Percentiles rank a stretch among this genome's conserved stretches.
phyloP scores from a whole-genome alignment of 139 green algal genomes.

The Chlamydomonas asymmetrica region DNA sequence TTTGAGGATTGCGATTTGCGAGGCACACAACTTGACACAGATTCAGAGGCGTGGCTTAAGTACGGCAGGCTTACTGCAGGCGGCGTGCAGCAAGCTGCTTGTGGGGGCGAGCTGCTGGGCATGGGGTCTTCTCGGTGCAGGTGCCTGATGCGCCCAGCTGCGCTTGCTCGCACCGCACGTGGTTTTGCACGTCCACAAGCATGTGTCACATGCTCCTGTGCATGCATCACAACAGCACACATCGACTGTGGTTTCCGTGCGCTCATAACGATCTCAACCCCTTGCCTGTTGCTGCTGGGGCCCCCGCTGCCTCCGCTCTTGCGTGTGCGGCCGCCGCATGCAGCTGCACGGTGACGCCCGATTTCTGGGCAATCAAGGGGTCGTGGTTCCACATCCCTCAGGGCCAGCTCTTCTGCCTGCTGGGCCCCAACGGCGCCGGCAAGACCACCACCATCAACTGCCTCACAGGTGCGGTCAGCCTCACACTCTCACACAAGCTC shows the following conservation, averaged over 20 bases:
- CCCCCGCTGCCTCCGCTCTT: background rate
- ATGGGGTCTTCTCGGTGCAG: too few relatives aligned
- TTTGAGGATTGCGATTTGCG: too few relatives aligned
- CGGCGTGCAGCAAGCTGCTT: background rate
- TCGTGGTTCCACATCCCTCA: slow-evolving; percentile 82
- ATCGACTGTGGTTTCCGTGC: background rate
- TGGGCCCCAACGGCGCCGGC: slow-evolving; percentile 72
- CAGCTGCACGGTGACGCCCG: slow-evolving; percentile 12
- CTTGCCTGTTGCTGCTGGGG: background rate
- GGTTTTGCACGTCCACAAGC: too few relatives aligned
- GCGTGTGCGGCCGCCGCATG: background rate
- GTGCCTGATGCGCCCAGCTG: too few relatives aligned
- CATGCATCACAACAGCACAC: background rate
- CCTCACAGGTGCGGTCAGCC: slow-evolving; percentile 63
- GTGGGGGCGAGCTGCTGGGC: too few relatives aligned
- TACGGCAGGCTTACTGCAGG: background rate
- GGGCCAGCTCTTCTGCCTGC: slow-evolving; percentile 81
- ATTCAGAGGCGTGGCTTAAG: background rate
- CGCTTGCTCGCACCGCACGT: too few relatives aligned
- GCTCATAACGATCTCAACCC: background rate
- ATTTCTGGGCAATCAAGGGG: slow-evolving; percentile 81
- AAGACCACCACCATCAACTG: slow-evolving; percentile 94
- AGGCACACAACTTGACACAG: too few relatives aligned
- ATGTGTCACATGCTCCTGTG: too few relatives aligned
- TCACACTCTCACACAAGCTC: too few relatives aligned